Evolutionary conservation across 495 filamentous ascomycete genomes (phyloP).

Genomic region (Penicillium chermesinum): DNA sequence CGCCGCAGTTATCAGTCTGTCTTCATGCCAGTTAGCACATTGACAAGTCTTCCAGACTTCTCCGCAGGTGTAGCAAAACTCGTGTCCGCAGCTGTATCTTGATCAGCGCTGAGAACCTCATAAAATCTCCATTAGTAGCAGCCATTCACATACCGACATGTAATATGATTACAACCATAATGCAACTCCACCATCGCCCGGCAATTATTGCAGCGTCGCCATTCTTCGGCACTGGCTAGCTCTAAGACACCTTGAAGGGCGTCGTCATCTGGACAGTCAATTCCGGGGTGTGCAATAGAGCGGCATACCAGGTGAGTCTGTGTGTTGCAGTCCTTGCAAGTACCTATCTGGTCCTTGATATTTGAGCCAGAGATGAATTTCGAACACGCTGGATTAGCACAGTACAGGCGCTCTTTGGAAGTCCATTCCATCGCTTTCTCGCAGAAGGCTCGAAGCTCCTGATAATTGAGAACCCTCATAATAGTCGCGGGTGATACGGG

Average conservation of each 20-base stretch:
- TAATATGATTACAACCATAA: constrained; percentile 20
- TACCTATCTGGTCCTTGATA: constrained; percentile 9
- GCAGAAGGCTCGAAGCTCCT: constrained; percentile 9
- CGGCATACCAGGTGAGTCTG: constrained; percentile 15
- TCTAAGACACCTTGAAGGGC: constrained; percentile 10
- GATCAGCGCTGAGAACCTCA: not conserved
- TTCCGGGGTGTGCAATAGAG: constrained; percentile 10
- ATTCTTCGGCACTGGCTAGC: constrained; percentile 8
- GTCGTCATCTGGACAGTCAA: constrained; percentile 19
- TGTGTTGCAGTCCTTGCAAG: constrained; percentile 11
- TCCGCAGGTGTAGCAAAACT: not conserved
- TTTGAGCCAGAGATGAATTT: constrained; percentile 15
- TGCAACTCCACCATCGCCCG: constrained; percentile 14
- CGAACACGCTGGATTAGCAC: constrained; percentile 14
- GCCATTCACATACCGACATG: constrained; percentile 11
- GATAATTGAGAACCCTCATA: constrained; percentile 4
- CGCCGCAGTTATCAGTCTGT: not conserved
- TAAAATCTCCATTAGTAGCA: not conserved
- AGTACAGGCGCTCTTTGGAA: constrained; percentile 15
- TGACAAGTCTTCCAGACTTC: not conserved
- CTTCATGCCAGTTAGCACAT: not conserved
- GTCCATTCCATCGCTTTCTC: constrained; percentile 16
- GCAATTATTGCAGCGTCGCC: constrained; percentile 18
- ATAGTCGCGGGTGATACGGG: constrained; percentile 3
- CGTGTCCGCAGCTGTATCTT: not conserved